A percentile compares a stretch with the other conserved stretches of the same genome.
These are phyloP conservation scores for Penicillium nordicum DNA, from an alignment of 2,329 filamentous ascomycete species.

Conservation along the genomic window DNA sequence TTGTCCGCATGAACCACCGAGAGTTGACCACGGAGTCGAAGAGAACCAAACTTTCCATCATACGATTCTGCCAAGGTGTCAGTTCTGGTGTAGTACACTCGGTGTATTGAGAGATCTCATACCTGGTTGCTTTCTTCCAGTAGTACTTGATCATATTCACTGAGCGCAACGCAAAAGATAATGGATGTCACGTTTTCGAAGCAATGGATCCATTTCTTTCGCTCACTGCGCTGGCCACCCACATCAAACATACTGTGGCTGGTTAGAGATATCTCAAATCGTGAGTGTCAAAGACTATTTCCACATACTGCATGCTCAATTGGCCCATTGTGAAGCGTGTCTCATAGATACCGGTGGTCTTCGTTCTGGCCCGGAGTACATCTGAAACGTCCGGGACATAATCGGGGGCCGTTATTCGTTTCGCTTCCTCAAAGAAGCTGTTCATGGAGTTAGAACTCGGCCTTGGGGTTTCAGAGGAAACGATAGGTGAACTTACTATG, in stretches of 20 bases:
- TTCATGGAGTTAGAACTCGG: slow-evolving; percentile 19
- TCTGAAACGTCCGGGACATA: slow-evolving; percentile 94
- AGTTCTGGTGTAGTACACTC: not conserved
- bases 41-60: slow-evolving; percentile 96
- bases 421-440: slow-evolving; percentile 94
- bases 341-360: slow-evolving; percentile 98
- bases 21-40: slow-evolving; percentile 99
- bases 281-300: not conserved
- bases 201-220: slow-evolving; percentile 99
- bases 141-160: slow-evolving; percentile 96
- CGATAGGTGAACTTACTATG: slow-evolving; percentile 68
- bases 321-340: slow-evolving; percentile 98
- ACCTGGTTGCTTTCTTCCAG: slow-evolving; percentile 97
- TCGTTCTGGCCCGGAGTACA: slow-evolving; percentile 90
- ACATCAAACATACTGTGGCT: slow-evolving; percentile 91
- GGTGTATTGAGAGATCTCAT: slow-evolving; percentile 33
- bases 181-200: slow-evolving; percentile 99
- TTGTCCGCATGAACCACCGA: slow-evolving; percentile 97
- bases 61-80: slow-evolving; percentile 72
- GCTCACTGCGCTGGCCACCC: slow-evolving; percentile 90
- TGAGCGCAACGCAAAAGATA: slow-evolving; percentile 96
- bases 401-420: slow-evolving; percentile 75
- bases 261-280: slow-evolving; percentile 24
- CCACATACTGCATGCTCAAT: slow-evolving; percentile 92
- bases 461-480: not conserved